phyloP scores from a whole-genome alignment of 306 rosid genomes.

The Ormosia semicastrata region DNA sequence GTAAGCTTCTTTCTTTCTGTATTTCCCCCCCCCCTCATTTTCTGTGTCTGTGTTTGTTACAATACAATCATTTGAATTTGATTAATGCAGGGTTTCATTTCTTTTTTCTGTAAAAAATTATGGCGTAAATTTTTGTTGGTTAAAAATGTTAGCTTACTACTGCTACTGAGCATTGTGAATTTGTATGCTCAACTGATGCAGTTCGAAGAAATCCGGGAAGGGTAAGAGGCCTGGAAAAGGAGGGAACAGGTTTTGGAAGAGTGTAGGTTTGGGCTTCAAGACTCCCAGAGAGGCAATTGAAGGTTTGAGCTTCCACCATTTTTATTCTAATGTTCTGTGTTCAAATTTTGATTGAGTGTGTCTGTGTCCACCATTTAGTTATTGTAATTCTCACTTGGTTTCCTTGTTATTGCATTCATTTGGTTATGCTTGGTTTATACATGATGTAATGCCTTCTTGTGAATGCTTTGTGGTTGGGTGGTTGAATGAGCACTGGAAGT shows the following conservation, averaged over 20 bases:
- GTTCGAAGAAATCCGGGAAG: constrained; percentile 56
- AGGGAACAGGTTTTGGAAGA: constrained; percentile 61
- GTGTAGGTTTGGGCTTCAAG: constrained; percentile 61
- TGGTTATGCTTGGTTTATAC: neutral
- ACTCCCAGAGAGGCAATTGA: constrained; percentile 69
- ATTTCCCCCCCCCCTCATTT: neutral
- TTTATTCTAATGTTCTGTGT: neutral
- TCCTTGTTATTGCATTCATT: too few species aligned
- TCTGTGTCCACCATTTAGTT: neutral
- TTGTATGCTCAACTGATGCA: neutral
- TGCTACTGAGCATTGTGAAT: neutral
- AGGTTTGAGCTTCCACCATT: constrained; percentile 21
- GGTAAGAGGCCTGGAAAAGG: constrained; percentile 69
- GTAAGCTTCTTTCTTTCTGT: neutral
- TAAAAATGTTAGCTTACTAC: too few species aligned
- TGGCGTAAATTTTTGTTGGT: too few species aligned
- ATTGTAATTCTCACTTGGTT: too few species aligned
- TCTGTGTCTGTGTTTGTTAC: too few species aligned
- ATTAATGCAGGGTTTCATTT: too few species aligned
- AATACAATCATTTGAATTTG: too few species aligned
- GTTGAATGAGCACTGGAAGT: too few species aligned
- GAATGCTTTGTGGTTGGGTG: neutral
- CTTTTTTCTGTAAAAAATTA: too few species aligned
- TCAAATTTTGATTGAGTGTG: neutral
- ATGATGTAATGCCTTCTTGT: neutral